A percentile compares a stretch with the other conserved stretches of the same genome.
phyloP scores from a whole-genome alignment of 345 rosid species.

The Rhodomyrtus tomentosa region DNA sequence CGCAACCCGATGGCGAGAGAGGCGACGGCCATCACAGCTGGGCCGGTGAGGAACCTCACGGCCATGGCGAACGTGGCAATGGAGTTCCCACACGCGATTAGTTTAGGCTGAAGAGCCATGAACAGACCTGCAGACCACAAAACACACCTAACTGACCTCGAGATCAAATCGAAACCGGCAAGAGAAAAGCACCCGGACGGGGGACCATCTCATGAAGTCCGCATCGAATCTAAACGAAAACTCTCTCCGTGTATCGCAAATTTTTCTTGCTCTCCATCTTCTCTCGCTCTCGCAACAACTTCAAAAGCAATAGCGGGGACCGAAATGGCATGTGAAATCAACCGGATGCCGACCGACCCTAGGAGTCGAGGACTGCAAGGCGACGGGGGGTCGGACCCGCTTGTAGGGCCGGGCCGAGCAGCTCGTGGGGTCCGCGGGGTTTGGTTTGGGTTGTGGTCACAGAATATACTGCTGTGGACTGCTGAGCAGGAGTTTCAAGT shows the following conservation, averaged over 20 bases:
- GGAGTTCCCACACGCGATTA: slow-evolving; percentile 91
- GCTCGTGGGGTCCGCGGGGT: neutral
- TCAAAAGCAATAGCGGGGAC: neutral
- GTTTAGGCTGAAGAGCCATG: slow-evolving; percentile 99
- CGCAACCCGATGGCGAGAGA: slow-evolving; percentile 71
- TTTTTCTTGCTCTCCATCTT: neutral
- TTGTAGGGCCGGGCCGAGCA: neutral
- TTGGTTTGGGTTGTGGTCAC: neutral
- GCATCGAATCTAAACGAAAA: neutral
- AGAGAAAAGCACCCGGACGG: neutral
- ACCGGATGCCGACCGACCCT: neutral
- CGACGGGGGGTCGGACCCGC: neutral
- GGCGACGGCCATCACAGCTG: slow-evolving; percentile 91
- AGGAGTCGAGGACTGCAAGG: neutral
- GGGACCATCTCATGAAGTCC: neutral
- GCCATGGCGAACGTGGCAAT: slow-evolving; percentile 85
- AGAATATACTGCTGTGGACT: neutral
- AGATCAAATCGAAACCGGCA: neutral
- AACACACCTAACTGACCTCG: neutral
- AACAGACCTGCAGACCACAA: slow-evolving; percentile 55
- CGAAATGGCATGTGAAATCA: neutral
- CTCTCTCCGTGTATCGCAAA: neutral
- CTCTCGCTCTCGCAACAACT: neutral
- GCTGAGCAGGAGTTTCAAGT: neutral
- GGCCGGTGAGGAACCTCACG: slow-evolving; percentile 84